Evolutionary conservation across 129 eudicot species (phyloP).

Genomic region (Flaveria ramosissima): DNA sequence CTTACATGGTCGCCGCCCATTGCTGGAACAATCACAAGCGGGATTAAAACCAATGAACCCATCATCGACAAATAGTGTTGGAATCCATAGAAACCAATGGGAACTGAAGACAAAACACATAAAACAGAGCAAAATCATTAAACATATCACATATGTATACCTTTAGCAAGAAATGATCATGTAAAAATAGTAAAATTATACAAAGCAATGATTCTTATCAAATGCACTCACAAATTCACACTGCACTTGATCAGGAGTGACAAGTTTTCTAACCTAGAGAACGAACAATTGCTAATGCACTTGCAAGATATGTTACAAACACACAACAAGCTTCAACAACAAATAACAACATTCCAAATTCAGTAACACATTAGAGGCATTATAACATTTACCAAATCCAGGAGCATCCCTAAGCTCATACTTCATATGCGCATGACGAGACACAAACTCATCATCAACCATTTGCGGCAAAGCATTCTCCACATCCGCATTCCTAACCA

Average conservation of each 20-base stretch:
- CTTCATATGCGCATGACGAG: slow-evolving; percentile 81
- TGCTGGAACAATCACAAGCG: slow-evolving; percentile 94
- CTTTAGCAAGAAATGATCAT: background rate
- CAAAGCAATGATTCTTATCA: background rate
- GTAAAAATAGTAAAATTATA: background rate
- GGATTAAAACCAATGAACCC: slow-evolving; percentile 85
- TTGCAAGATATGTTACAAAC: background rate
- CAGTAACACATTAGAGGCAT: background rate
- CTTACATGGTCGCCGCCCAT: slow-evolving; percentile 98
- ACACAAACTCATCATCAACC: slow-evolving; percentile 66
- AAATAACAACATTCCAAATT: background rate
- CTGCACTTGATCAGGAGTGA: no score
- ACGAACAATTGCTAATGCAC: no score
- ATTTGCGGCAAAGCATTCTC: slow-evolving; percentile 52
- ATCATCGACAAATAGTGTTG: slow-evolving; percentile 86
- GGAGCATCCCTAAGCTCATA: slow-evolving; percentile 97
- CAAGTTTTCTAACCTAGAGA: no score
- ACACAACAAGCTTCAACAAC: background rate
- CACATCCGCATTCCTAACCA: slow-evolving; percentile 48
- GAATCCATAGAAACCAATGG: slow-evolving; percentile 82
- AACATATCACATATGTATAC: no score
- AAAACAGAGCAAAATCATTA: background rate
- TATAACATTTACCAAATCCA: slow-evolving; percentile 72
- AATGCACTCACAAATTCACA: slow-evolving; percentile 2
- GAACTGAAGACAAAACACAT: slow-evolving; percentile 60